Conservation (phyloP, 495 filamentous ascomycete species). For the Aspergillus incahuasiensis region DNA sequence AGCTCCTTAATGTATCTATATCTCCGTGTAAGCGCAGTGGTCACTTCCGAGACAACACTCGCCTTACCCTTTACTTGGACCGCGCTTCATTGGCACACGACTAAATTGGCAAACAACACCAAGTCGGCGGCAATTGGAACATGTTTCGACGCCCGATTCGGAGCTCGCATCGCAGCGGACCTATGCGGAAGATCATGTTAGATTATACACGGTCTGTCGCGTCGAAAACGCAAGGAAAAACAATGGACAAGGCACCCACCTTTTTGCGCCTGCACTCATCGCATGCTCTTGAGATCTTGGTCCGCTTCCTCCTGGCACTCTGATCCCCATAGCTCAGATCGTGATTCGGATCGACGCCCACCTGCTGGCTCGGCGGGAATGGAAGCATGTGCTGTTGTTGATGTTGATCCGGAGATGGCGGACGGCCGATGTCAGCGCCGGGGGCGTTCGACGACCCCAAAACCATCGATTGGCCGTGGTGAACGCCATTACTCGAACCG, state of each 20-base stretch:
- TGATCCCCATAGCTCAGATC: conserved; percentile 52
- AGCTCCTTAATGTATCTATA: conserved; percentile 91
- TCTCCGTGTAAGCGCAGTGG: conserved; percentile 22
- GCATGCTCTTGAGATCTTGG: conserved; percentile 89
- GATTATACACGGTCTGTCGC: conserved; percentile 11
- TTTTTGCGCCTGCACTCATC: conserved; percentile 96
- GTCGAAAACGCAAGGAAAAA: conserved; percentile 4
- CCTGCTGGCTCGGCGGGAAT: conserved; percentile 46
- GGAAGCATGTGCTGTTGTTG: conserved; percentile 46
- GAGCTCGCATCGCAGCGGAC: conserved; percentile 88
- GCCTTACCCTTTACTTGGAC: conserved; percentile 86
- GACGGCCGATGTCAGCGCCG: conserved; percentile 35
- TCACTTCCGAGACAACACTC: conserved; percentile 3
- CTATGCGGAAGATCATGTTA: conserved; percentile 35
- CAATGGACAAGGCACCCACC: conserved; percentile 35
- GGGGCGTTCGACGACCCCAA: conserved; percentile 37
- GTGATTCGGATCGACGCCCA: conserved; percentile 49
- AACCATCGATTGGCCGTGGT: conserved; percentile 41
- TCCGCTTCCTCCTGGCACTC: conserved; percentile 72
- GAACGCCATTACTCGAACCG: conserved; percentile 38
- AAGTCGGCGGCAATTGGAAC: conserved; percentile 80
- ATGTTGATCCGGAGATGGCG: conserved; percentile 39
- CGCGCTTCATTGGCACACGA: conserved; percentile 89
- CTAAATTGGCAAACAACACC: conserved; percentile 80
- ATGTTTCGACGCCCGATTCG: conserved; percentile 72